phyloP scores from a whole-genome alignment of 129 eudicot species.

The Helichrysum umbraculigerum region DNA sequence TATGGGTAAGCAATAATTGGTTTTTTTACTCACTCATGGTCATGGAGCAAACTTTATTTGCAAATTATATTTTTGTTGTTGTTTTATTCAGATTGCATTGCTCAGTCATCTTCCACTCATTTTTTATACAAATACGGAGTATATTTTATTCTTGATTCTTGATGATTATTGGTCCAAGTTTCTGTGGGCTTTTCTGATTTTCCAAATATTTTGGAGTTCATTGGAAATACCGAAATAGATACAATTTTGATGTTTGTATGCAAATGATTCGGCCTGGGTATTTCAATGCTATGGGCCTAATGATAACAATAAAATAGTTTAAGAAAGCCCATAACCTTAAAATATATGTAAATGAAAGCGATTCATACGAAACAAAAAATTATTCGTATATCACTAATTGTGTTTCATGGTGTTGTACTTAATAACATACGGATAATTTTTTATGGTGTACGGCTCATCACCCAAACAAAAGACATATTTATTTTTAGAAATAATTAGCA shows the following conservation, averaged over 20 bases:
- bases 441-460: too few relatives aligned
- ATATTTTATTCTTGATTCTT: slow-evolving; percentile 17
- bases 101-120: slow-evolving; percentile 51
- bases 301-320: neutral
- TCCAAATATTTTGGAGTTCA: slow-evolving; percentile 37
- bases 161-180: slow-evolving; percentile 30
- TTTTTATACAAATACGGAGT: slow-evolving; percentile 12
- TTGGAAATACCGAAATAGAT: too few relatives aligned
- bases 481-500: too few relatives aligned
- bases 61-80: neutral
- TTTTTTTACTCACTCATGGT: slow-evolving; percentile 17
- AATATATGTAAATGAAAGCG: neutral
- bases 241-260: neutral
- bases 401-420: too few relatives aligned
- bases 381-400: too few relatives aligned
- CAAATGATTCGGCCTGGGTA: slow-evolving; percentile 4
- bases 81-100: slow-evolving; percentile 27
- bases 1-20: slow-evolving; percentile 5
- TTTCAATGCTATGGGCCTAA: neutral
- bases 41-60: slow-evolving; percentile 5
- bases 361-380: too few relatives aligned
- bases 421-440: too few relatives aligned
- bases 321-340: neutral
- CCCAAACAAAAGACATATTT: too few relatives aligned
- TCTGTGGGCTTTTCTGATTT: slow-evolving; percentile 21